phyloP scores from a whole-genome alignment of 2,329 filamentous ascomycete genomes.

The Cytospora paraplurivora region DNA sequence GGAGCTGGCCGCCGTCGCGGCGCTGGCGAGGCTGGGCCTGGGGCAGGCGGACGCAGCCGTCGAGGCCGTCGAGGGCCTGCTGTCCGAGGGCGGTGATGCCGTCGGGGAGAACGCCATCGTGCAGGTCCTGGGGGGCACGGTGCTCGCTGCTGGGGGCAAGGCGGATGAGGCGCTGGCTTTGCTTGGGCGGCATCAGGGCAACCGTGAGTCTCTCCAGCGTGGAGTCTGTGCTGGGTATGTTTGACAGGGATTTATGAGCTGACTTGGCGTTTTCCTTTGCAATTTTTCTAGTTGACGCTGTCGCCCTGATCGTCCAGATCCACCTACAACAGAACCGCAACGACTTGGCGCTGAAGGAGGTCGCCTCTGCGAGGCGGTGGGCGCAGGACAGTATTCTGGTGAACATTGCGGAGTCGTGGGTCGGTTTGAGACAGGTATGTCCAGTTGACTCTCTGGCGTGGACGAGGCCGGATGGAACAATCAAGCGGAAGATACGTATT shows the following conservation, averaged over 20 bases:
- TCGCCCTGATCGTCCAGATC: slow-evolving; percentile 88
- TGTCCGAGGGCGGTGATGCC: slow-evolving; percentile 64
- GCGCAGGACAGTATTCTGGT: slow-evolving; percentile 93
- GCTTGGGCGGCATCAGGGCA: slow-evolving; percentile 82
- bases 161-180: slow-evolving; percentile 83
- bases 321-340: slow-evolving; percentile 88
- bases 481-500: neutral
- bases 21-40: slow-evolving; percentile 68
- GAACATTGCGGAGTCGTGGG: slow-evolving; percentile 94
- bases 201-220: too few species aligned
- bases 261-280: slow-evolving; percentile 25
- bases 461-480: neutral
- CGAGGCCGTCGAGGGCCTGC: slow-evolving; percentile 66
- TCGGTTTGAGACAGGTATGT: slow-evolving; percentile 80
- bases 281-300: slow-evolving; percentile 66
- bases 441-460: neutral
- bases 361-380: slow-evolving; percentile 83
- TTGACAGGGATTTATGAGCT: slow-evolving; percentile 26
- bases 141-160: slow-evolving; percentile 78
- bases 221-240: neutral
- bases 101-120: slow-evolving; percentile 75
- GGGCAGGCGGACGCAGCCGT: slow-evolving; percentile 66
- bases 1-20: slow-evolving; percentile 74
- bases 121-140: slow-evolving; percentile 78
- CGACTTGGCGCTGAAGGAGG: slow-evolving; percentile 89